These are phyloP conservation scores for Cystofilobasidium capitatum DNA, from an alignment of 768 basidiomycete species.

Conservation along the genomic window DNA sequence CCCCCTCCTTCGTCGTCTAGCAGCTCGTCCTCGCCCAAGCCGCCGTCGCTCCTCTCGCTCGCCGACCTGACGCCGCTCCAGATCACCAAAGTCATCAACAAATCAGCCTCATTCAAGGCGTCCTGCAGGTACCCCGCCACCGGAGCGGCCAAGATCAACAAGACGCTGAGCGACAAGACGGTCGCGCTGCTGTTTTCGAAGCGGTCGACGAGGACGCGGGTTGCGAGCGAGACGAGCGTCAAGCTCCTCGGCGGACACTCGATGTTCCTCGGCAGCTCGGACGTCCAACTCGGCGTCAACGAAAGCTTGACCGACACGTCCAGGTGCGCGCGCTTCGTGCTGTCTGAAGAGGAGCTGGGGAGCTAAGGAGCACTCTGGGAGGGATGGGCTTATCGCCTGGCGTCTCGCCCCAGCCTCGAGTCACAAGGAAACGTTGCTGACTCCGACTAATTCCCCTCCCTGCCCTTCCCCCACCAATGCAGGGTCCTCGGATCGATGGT, in stretches of 20 bases:
- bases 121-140: constrained; percentile 11
- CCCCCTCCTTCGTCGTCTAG: background rate
- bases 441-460: background rate
- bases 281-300: constrained; percentile 94
- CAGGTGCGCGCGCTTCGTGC: constrained; percentile 34
- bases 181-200: constrained; percentile 88
- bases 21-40: background rate
- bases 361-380: background rate
- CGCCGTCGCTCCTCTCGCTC: constrained; percentile 20
- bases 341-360: background rate
- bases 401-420: background rate
- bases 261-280: constrained; percentile 76
- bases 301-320: constrained; percentile 76
- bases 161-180: constrained; percentile 51
- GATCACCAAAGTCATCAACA: constrained; percentile 23
- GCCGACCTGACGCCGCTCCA: constrained; percentile 20
- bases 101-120: constrained; percentile 19
- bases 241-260: constrained; percentile 64
- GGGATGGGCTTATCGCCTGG: background rate
- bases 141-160: constrained; percentile 10
- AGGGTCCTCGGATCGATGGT: constrained; percentile 84
- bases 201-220: constrained; percentile 80
- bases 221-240: constrained; percentile 76
- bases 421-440: background rate
- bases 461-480: background rate